A percentile compares a stretch with the other conserved stretches of the same genome.
Evolutionary conservation across 345 rosid genomes (phyloP).

Genomic region (Geranium brycei): DNA sequence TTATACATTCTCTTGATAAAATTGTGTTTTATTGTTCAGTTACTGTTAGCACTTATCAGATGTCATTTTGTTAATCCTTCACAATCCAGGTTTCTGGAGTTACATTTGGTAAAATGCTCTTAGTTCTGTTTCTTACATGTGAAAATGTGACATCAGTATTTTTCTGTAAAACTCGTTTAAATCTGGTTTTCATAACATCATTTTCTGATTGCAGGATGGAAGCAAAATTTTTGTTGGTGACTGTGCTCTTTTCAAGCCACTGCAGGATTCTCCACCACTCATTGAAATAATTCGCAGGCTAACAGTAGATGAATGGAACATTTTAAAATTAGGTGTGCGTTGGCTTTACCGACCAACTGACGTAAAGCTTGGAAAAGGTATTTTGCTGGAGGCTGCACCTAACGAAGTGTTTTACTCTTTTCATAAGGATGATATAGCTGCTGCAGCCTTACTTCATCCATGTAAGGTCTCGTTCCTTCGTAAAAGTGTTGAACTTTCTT

Average conservation of each 20-base stretch:
- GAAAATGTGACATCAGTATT: too few relatives aligned
- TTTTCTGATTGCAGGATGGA: slow-evolving; percentile 41
- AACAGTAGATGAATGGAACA: slow-evolving; percentile 34
- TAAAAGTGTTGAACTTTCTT: slow-evolving; percentile 60
- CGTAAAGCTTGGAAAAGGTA: slow-evolving; percentile 73
- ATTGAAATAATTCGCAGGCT: slow-evolving; percentile 63
- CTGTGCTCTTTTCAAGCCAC: slow-evolving; percentile 81
- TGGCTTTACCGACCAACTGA: slow-evolving; percentile 87
- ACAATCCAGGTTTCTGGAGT: too few relatives aligned
- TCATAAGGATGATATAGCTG: slow-evolving; percentile 84
- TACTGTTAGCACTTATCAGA: too few relatives aligned
- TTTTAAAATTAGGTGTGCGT: slow-evolving; percentile 50
- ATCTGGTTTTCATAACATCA: too few relatives aligned
- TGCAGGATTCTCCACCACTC: slow-evolving; percentile 74
- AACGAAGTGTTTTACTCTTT: slow-evolving; percentile 92
- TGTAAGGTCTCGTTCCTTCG: slow-evolving; percentile 94
- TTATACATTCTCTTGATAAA: too few relatives aligned
- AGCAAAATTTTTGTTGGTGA: slow-evolving; percentile 78
- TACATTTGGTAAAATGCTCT: too few relatives aligned
- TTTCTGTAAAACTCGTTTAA: too few relatives aligned
- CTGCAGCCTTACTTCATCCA: slow-evolving; percentile 77
- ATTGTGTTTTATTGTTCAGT: too few relatives aligned
- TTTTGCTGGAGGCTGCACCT: slow-evolving; percentile 71
- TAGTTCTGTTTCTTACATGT: too few relatives aligned
- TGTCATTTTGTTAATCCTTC: too few relatives aligned